Evolutionary conservation across 164 flowering plant genomes (phyloP).

Genomic region (Piper longum): DNA sequence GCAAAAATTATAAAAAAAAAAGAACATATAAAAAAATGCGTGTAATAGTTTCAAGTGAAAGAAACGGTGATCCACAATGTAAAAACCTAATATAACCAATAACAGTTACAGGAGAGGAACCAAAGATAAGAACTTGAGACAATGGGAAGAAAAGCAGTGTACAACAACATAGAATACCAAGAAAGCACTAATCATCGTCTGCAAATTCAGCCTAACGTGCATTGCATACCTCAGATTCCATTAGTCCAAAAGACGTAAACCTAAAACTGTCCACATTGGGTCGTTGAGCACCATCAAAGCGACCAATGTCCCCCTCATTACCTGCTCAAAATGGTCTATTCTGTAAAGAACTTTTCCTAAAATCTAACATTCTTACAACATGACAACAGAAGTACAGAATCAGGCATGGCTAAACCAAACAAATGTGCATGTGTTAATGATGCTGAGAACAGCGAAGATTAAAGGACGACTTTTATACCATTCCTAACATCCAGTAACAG

Average conservation of each 20-base stretch:
- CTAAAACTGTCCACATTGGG: slow-evolving; percentile 89
- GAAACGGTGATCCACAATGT: no score
- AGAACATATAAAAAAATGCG: neutral
- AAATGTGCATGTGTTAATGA: neutral
- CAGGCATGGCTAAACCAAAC: neutral
- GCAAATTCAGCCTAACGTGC: no score
- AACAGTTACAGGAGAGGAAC: no score
- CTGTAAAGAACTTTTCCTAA: neutral
- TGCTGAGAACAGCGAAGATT: no score
- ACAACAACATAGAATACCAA: no score
- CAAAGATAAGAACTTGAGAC: no score
- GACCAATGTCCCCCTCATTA: slow-evolving; percentile 98
- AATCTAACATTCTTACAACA: no score
- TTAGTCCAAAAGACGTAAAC: slow-evolving; percentile 77
- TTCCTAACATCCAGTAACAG: slow-evolving; percentile 83
- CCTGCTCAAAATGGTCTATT: slow-evolving; percentile 25
- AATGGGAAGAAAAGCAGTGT: no score
- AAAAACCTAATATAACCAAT: no score
- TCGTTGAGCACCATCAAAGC: slow-evolving; percentile 64
- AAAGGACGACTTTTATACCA: slow-evolving; percentile 25
- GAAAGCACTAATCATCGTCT: no score
- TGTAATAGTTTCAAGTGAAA: no score
- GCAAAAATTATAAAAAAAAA: slow-evolving; percentile 6
- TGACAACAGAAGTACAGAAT: no score
- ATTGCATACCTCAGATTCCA: slow-evolving; percentile 8